Base-by-base conservation (phyloP, 2,329 filamentous ascomycete genomes). In the Nothomitra cinnamomea region DNA sequence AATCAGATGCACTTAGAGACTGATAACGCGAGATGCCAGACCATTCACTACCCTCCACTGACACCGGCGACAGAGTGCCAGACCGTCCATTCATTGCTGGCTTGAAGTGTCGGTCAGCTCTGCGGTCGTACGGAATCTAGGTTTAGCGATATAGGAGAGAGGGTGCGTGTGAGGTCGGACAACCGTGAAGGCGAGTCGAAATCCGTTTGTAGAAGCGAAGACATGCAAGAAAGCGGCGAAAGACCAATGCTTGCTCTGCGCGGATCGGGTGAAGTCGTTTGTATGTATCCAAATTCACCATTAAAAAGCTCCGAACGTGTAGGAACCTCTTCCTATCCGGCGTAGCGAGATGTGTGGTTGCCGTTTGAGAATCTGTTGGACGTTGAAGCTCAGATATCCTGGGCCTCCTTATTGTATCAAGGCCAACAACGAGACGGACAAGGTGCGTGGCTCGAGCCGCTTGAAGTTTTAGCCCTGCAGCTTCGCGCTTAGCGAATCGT, bases 21-120 rank as follows among this genome's bases (percentile, higher is more conserved):
- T 80, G 76, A 67, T 87, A 85, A 64, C 80, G 80, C 58, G 78
- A 77, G 61, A 82, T 75, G 55, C 75, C 78, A 50, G 84, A 85
- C 82, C 84, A 92, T 66, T 92, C 87, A 73, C 81, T 88, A 66
- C 83, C 86, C 65, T 73, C 82, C 75, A 85, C 72, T 70, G 86
- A 92, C 67, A 87, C 77, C 64, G 87, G 86, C 65, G 87, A 89
- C 67, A 89, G 75, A 65, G 83, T 82, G 70, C 79, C 82, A 77
- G 84, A 81, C 70, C 78, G 78, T 66, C 74, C 77, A 72, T 79
- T 85, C 82, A 86, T 85, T 71, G 67, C 66, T 52, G 25, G 21
- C 22, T 35, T 35, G 15, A 49, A 49, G 32, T 32, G 24, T 35
- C 13, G 2, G 60, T 56, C 57, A 52, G 54, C 54, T 54, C 28